These are phyloP conservation scores for Cordyceps cateniannulata DNA, from an alignment of 2,329 filamentous ascomycete species.

Conservation along the genomic window DNA sequence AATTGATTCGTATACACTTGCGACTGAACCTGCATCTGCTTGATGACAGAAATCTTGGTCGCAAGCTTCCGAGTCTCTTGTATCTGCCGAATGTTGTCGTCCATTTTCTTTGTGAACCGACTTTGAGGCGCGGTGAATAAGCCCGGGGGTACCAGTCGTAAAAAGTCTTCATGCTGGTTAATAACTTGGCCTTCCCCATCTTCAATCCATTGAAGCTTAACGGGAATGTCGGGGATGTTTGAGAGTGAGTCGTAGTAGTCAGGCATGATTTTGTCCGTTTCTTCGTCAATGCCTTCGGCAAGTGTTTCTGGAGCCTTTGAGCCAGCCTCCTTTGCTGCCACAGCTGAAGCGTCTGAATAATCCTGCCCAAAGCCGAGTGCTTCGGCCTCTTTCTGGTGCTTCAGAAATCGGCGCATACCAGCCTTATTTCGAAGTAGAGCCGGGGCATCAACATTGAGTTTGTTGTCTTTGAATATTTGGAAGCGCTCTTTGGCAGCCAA, in stretches of 20 bases:
- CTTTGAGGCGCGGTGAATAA: constrained; percentile 71
- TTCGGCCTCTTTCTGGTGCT: constrained; percentile 67
- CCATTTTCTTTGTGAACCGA: constrained; percentile 70
- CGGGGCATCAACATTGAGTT: constrained; percentile 79
- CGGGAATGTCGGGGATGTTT: constrained; percentile 75
- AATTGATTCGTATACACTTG: constrained; percentile 99
- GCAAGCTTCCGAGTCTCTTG: constrained; percentile 95
- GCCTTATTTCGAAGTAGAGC: constrained; percentile 78
- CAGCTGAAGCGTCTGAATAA: constrained; percentile 30
- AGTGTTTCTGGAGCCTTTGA: constrained; percentile 63
- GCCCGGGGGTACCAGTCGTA: constrained; percentile 68
- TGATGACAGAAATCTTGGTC: constrained; percentile 94
- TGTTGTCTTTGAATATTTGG: constrained; percentile 77
- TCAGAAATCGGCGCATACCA: constrained; percentile 83
- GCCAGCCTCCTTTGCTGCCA: constrained; percentile 38
- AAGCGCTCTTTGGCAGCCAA: constrained; percentile 78
- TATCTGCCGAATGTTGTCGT: constrained; percentile 88
- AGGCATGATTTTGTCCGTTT: constrained; percentile 76
- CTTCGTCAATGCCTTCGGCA: constrained; percentile 90
- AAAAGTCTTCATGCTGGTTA: constrained; percentile 78
- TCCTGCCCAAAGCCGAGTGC: constrained; percentile 35
- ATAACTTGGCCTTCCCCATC: constrained; percentile 85
- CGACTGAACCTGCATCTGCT: constrained; percentile 98
- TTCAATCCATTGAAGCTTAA: constrained; percentile 78
- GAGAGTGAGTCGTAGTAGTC: constrained; percentile 92